phyloP scores from a whole-genome alignment of 2,329 filamentous ascomycete species.

The Phoma sp. region DNA sequence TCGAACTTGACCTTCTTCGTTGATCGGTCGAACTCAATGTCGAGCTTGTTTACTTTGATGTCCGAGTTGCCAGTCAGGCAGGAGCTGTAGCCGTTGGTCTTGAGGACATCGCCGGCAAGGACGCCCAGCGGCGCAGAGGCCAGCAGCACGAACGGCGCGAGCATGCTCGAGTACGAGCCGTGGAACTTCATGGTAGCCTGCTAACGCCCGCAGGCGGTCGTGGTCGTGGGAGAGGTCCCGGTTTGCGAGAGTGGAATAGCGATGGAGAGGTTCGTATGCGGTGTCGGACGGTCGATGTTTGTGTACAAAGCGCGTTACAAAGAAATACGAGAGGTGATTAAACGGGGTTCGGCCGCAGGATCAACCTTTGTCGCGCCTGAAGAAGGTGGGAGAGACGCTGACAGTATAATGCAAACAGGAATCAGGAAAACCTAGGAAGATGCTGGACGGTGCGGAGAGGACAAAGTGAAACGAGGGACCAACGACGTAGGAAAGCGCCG shows the following conservation, averaged over 20 bases:
- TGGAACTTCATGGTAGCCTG: slow-evolving; percentile 41
- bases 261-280: slow-evolving; percentile 5
- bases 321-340: slow-evolving; percentile 32
- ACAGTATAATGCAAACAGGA: slow-evolving; percentile 17
- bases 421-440: slow-evolving; percentile 2
- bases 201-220: slow-evolving; percentile 41
- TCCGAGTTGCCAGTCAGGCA: slow-evolving; percentile 65
- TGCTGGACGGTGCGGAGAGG: slow-evolving; percentile 22
- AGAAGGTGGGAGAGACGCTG: slow-evolving; percentile 17
- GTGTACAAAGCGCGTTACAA: slow-evolving; percentile 13
- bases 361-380: slow-evolving; percentile 46
- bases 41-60: slow-evolving; percentile 74
- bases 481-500: slow-evolving; percentile 30
- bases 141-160: slow-evolving; percentile 47
- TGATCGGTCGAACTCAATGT: slow-evolving; percentile 79
- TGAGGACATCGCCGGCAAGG: slow-evolving; percentile 73
- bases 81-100: slow-evolving; percentile 79
- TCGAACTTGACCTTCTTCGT: slow-evolving; percentile 80
- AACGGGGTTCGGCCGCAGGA: slow-evolving; percentile 41
- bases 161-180: slow-evolving; percentile 46
- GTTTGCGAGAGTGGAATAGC: not conserved
- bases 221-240: slow-evolving; percentile 1
- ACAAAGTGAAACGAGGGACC: slow-evolving; percentile 46
- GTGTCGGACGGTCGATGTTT: slow-evolving; percentile 22
- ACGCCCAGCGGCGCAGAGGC: slow-evolving; percentile 55